Evolutionary conservation across 2,329 filamentous ascomycete species (phyloP), one percentile per base, ranked within the genome.

Genomic region (Sclerotinia minor): DNA sequence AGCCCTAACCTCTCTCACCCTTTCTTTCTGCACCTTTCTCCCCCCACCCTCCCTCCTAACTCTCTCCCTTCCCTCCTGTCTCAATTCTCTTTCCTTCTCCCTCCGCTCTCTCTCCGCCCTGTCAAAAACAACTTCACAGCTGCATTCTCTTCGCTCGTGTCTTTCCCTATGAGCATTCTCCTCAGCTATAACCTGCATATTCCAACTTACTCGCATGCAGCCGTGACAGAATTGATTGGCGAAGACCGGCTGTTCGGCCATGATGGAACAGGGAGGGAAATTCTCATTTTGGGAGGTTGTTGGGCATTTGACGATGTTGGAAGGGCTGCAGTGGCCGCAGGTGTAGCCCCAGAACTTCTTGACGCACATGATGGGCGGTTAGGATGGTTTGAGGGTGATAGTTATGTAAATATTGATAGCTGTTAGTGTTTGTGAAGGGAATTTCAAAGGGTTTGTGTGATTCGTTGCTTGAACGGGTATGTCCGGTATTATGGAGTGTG

Each of bases 281-380:
- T 63, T 60, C 3, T 68, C 68, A 50, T 73, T 75, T n/a, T 68
- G 71, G 5, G 52, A 24, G 6, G 72, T 68, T 17, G 74, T 15
- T 7, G 83, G 82, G 69, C 83, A 84, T 3, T 77, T 74, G 0
- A 80, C 78, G 58, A 82, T 75, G 15, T 80, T 76, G 0, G 78
- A 75, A 5, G 79, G 52, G 8, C 79, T 80, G 59, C 79, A 79
- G 74, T 84, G 83, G 21, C 82, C 83, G 72, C 83, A 84, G 45
- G 75, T 79, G 73, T 82, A 84, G 65, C 78, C 79, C 58, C 82
- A 73, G 71, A 77, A 83, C 72, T 83, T 80, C 44, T 77, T 75
- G 73, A 82, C 78, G 71, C 83, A 84, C 82, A 84, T 84, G 2
- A 38, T 38, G 19, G 3, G 29, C 61, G 57, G n/a, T 17, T 13